Base-by-base conservation (phyloP, 352 stramenopile species). In the Globisporangium paddicum region DNA sequence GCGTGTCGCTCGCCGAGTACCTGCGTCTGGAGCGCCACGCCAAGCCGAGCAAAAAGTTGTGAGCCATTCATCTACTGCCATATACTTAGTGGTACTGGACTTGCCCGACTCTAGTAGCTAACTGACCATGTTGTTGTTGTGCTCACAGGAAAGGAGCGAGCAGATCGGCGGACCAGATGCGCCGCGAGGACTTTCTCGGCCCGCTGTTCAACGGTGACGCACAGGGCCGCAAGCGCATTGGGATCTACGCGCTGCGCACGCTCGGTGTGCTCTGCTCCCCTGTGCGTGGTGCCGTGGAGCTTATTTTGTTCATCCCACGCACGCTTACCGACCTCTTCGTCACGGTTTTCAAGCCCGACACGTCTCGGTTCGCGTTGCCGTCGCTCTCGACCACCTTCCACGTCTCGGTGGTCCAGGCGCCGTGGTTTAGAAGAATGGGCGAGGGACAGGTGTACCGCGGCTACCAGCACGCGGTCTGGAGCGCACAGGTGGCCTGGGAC, bases 351-450 rank as follows among this genome's bases (percentile, higher is more conserved):
- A 71, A 68, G 19, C 48, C 89, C n/a, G 72, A 76, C 19, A 34
- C 53, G 9, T 62, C 70, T 1, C 65, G 62, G 14, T 59, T 61
- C 38, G 16, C 5, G 4, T 21, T 44, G 18, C 62, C 55, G 0
- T 75, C 66, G 1, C 59, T 61, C 23, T 74, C 68, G 8, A 58
- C 74, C 46, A 19, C 19, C 28, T 34, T 63, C 3, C 23, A 53
- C 45, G 13, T 40, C 1, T 63, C 44, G 0, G 44, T 75, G 8
- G 47, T 68, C 13, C 63, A 79, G 2, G 64, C 69, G 11, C 55
- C 66, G 19, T 85, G 73, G 67, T 90, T 90, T 48, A 80, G 82
- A 21, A 68, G 77, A 62, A 52, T 93, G n/a, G 79, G 65, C 11
- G 73, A 69, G 53, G 80, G 82, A 1, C 65, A 69, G 26, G 68